A percentile compares a stretch with the other conserved stretches of the same genome.
Conservation (phyloP, 805 yeast species). For the Metschnikowia arizonensis region DNA sequence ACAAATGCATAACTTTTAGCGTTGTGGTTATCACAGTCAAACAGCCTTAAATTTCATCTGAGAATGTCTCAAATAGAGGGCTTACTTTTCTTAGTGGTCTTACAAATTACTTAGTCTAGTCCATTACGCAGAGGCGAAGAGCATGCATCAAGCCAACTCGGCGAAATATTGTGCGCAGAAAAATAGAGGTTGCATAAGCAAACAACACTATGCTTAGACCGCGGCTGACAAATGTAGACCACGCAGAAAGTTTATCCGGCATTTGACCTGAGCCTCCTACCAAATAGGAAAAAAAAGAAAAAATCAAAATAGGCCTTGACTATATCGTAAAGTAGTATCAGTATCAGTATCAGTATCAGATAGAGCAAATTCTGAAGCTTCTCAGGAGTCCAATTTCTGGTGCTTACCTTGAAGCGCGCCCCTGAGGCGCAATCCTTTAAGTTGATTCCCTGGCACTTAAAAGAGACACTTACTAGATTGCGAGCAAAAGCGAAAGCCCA, state of each 20-base stretch:
- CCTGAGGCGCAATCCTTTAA: background rate
- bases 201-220: background rate
- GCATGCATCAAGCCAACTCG: background rate
- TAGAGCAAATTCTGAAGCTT: background rate
- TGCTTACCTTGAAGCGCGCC: background rate
- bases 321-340: background rate
- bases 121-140: constrained; percentile 2
- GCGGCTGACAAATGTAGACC: background rate
- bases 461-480: background rate
- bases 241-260: background rate
- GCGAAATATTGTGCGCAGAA: background rate
- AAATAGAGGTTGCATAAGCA: background rate
- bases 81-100: background rate
- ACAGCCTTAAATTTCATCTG: background rate
- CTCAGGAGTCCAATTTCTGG: background rate
- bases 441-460: background rate
- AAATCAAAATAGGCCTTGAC: background rate
- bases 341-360: too few species aligned
- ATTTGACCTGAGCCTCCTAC: background rate
- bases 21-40: background rate
- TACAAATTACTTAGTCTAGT: constrained; percentile 1
- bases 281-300: background rate
- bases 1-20: background rate
- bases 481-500: background rate
- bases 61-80: background rate